Conservation (phyloP, 2,329 filamentous ascomycete species). For the Phyllosticta capitalensis region DNA sequence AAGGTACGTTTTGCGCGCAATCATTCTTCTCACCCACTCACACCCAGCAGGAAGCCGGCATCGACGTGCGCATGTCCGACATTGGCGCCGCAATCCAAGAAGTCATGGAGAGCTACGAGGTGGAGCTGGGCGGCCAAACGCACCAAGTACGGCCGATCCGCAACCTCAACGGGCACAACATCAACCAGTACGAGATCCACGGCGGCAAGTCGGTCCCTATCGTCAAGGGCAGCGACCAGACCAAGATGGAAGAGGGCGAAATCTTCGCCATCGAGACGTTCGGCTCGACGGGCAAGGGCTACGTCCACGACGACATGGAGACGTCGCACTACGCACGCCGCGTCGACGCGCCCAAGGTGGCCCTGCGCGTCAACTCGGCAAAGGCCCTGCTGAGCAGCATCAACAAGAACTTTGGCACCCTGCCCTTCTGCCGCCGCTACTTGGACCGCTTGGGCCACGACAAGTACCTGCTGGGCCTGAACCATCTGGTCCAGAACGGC, state of each 20-base stretch:
- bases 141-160: slow-evolving; percentile 77
- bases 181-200: slow-evolving; percentile 81
- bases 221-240: slow-evolving; percentile 76
- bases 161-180: slow-evolving; percentile 84
- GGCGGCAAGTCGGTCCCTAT: slow-evolving; percentile 90
- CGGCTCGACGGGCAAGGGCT: slow-evolving; percentile 83
- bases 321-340: slow-evolving; percentile 79
- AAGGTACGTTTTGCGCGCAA: slow-evolving; percentile 33
- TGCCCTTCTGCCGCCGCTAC: slow-evolving; percentile 86
- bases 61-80: slow-evolving; percentile 81
- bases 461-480: slow-evolving; percentile 85
- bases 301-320: slow-evolving; percentile 77
- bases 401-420: slow-evolving; percentile 90
- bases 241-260: slow-evolving; percentile 97
- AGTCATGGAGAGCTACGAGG: slow-evolving; percentile 86
- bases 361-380: slow-evolving; percentile 69
- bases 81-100: slow-evolving; percentile 80
- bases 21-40: background rate
- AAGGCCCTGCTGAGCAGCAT: slow-evolving; percentile 81
- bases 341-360: slow-evolving; percentile 62
- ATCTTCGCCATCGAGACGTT: slow-evolving; percentile 95
- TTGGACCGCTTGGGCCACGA: slow-evolving; percentile 88
- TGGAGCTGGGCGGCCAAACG: slow-evolving; percentile 69
- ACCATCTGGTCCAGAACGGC: slow-evolving; percentile 71
- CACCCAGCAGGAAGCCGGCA: slow-evolving; percentile 63